These are phyloP conservation scores for Ailanthus altissimus DNA, from an alignment of 345 rosid genomes.

Conservation along the genomic window DNA sequence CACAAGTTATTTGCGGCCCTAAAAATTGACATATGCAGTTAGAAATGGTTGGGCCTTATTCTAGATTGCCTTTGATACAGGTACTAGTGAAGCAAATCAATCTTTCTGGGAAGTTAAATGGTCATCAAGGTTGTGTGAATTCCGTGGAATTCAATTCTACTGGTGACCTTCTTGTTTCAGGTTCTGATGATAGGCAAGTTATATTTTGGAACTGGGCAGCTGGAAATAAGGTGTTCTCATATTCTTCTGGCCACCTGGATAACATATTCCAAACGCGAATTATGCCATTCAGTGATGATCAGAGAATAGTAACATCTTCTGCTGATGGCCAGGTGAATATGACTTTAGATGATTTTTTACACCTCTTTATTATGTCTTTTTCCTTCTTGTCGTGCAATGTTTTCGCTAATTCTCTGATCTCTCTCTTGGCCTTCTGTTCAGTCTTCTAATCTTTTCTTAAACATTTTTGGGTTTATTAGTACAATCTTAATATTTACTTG, in stretches of 20 bases:
- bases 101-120: slow-evolving; percentile 50
- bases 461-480: neutral
- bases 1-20: neutral
- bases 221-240: slow-evolving; percentile 31
- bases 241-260: slow-evolving; percentile 59
- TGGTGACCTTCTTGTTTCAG: slow-evolving; percentile 60
- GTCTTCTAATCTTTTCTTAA: neutral
- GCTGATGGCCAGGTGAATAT: slow-evolving; percentile 62
- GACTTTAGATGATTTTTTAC: neutral
- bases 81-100: slow-evolving; percentile 42
- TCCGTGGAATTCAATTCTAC: slow-evolving; percentile 50
- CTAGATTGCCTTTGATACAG: slow-evolving; percentile 27
- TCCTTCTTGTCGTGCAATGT: neutral
- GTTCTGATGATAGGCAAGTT: slow-evolving; percentile 61
- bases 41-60: neutral
- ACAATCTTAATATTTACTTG: neutral
- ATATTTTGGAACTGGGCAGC: slow-evolving; percentile 53
- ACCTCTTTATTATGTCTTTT: neutral
- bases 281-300: slow-evolving; percentile 57
- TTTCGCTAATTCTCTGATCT: neutral
- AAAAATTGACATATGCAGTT: neutral
- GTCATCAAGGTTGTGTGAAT: slow-evolving; percentile 67
- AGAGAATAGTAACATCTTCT: slow-evolving; percentile 53
- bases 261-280: slow-evolving; percentile 58
- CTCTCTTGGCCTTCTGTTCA: neutral